phyloP scores from a whole-genome alignment of 139 green algal genomes.

The Auxenochlorella pyrenoidosa region DNA sequence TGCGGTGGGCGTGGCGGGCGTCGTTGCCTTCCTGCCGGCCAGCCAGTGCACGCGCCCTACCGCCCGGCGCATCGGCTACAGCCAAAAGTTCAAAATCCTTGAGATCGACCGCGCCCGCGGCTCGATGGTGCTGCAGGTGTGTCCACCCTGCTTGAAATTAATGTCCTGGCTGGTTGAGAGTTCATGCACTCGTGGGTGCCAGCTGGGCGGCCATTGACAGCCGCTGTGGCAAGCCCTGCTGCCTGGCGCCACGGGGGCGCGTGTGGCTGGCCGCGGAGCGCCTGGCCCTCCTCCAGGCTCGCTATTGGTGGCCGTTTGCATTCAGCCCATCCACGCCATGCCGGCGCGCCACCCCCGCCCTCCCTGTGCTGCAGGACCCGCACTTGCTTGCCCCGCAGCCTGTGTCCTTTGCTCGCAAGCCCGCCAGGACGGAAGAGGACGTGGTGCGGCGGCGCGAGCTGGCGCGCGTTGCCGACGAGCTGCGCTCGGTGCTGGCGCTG shows the following conservation, averaged over 20 bases:
- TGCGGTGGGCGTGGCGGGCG: slow-evolving; percentile 52
- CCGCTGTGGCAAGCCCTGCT: no score
- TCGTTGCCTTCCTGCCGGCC: slow-evolving; percentile 55
- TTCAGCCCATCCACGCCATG: no score
- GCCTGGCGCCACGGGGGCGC: neutral
- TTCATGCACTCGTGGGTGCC: no score
- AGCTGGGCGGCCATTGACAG: no score
- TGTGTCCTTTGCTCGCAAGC: neutral
- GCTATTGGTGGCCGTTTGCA: no score
- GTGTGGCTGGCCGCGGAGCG: neutral
- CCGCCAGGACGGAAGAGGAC: neutral
- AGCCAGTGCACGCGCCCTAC: slow-evolving; percentile 13
- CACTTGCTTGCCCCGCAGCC: neutral
- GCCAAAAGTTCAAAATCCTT: slow-evolving; percentile 48
- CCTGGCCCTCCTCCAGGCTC: neutral
- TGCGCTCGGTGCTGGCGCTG: slow-evolving; percentile 23
- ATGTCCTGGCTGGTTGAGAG: neutral
- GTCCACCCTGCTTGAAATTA: neutral
- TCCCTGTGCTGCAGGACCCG: no score
- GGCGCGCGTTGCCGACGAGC: slow-evolving; percentile 8
- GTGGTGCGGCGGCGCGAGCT: slow-evolving; percentile 7
- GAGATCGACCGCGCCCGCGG: neutral
- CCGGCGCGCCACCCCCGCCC: no score
- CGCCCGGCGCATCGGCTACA: slow-evolving; percentile 41
- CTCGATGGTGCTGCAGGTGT: slow-evolving; percentile 28